Conservation (phyloP, 1,284 basidiomycete genomes). For the Fomitopsis pinicola region DNA sequence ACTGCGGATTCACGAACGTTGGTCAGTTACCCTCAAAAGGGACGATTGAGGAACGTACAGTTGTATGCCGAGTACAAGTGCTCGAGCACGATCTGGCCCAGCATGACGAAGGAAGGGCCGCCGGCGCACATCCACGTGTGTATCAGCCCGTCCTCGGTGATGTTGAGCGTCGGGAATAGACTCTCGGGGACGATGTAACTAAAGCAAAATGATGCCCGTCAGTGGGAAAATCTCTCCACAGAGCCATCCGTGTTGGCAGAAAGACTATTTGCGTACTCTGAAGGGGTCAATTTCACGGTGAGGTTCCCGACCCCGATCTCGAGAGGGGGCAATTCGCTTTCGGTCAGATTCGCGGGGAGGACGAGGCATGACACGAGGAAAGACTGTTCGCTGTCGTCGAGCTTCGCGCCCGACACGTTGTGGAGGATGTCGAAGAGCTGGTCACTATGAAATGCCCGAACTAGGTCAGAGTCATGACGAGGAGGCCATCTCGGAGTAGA, state of each 20-base stretch:
- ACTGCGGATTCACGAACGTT: not conserved
- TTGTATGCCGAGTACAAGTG: conserved; percentile 11
- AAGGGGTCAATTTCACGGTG: conserved; percentile 6
- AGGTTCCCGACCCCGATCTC: conserved; percentile 7
- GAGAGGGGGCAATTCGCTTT: conserved; percentile 2
- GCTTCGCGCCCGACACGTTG: not conserved
- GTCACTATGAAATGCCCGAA: not conserved
- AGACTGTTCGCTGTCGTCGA: not conserved
- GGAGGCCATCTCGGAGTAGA: no score
- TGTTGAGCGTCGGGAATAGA: conserved; percentile 7
- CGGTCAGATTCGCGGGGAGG: conserved; percentile 10
- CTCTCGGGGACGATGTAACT: conserved; percentile 9
- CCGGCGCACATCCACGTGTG: conserved; percentile 11
- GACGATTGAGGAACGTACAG: not conserved
- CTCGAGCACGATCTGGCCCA: conserved; percentile 13
- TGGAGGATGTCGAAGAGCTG: conserved; percentile 3
- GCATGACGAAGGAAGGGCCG: conserved; percentile 2
- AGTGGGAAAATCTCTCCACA: no score
- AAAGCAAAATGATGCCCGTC: not conserved
- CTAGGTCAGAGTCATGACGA: not conserved
- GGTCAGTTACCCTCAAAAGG: no score
- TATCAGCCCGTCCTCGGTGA: conserved; percentile 8
- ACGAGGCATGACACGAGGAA: not conserved
- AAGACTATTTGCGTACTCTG: not conserved
- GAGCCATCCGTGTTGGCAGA: not conserved